Base-by-base conservation (phyloP, 345 rosid species). In the Salix suchowensis region DNA sequence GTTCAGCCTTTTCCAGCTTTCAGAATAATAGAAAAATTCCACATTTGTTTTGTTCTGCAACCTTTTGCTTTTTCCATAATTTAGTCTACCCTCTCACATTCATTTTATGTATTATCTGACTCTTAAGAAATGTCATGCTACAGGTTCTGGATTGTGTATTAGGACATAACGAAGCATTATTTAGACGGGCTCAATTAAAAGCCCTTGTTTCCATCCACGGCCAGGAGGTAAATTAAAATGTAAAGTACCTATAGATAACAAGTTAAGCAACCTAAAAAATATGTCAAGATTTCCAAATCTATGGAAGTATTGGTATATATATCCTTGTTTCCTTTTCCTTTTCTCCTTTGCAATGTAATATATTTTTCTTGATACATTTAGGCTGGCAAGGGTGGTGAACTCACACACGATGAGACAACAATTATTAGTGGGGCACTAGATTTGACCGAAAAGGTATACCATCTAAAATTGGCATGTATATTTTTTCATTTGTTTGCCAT, bases 331-430 rank as follows among this genome's bases (percentile, higher is more conserved):
- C 15, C 65, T 74, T 72, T 67, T 65, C 52, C 74, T 70, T 78
- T 50, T 78, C 74, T 77, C 74, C 79, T 76, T 76, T 78, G 80
- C 78, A 42, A 21, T 12, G 44, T 84, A 70, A 75, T 78, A 50
- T 85, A 60, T 48, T 65, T 55, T 72, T 86, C 74, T 61, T 78
- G 62, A 75, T 58, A 70, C 76, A 74, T 80, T 67, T 80, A 93
- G 99, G 99, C 99, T 80, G 99, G 98, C 64, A 92, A 90, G 79
- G 99, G 99, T 13, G 99, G 99, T 77, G 99, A 96, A 81, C 94
- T 96, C 76, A 91, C 98, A 18, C 99, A 91, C 76, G 99, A 96
- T 77, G 98, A 96, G 88, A 87, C 96, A 68, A 93, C 93, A 84
- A 93, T 95, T 78, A 95, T 93, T 77, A 93, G 98, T 78, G 98